Base-by-base conservation (phyloP, 176 grass and related monocot genomes). In the Elaeis guineensis region DNA sequence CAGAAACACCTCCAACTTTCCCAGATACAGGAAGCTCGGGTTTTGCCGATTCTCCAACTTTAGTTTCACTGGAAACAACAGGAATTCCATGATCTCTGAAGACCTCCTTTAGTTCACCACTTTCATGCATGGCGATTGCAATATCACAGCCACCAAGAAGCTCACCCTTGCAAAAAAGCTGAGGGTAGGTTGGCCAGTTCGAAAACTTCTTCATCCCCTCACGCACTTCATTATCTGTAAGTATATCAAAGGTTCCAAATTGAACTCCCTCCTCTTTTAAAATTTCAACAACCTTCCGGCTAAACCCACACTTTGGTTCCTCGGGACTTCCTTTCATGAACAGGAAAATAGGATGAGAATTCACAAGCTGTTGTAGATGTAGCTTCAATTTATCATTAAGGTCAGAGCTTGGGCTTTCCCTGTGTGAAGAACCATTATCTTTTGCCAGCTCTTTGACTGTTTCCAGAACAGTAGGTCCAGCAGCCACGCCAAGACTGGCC, bases 101-200 rank as follows among this genome's bases (percentile, higher is more conserved):
- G 20, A 89, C 70, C 78, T 92, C 81, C 67, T 98, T 90, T 64
- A 98, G 58, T 69, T 93, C 94, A 55, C 79, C 85, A 59, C 76
- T 78, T 66, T 89, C 94, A 75, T 92, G 87, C 87, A 93, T 85
- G 64, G 94, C 79, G 69, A 89, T 53, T 58, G 75, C 81, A 77
- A 98, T 98, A 72, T 98, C 94, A 73, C 79, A 92, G 23, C 94
- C 94, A 61, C 94, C 94, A 64, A 98, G 70, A 39, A 98, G 70
- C 57, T 98, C 88, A 55, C 94, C 88, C 53, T 89, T 92, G 82
- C 77, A 92, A 64, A 84, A 93, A 22, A 98, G 82, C 63, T 98
- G 94, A 35, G 94, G 94, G 62, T 83, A 98, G 62, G 94, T 92
- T 15, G 94, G 84, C 93, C 93, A 98, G 50, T 98, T 98, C 61